Base-by-base conservation (phyloP, 148 eudicot genomes). In the Linanthus parryae region DNA sequence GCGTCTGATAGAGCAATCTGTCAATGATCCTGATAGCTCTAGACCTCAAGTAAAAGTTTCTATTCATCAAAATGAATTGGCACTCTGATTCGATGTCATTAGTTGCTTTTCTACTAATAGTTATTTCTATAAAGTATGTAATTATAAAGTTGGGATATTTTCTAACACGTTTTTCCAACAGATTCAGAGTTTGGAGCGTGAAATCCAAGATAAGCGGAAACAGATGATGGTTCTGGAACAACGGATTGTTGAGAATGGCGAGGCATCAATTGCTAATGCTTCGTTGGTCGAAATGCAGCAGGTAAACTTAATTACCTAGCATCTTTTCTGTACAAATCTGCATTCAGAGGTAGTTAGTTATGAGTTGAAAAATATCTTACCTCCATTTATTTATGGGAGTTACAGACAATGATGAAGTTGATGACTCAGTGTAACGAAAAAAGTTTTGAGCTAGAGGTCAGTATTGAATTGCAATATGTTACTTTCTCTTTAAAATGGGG, bases 371-470 rank as follows among this genome's bases (percentile, higher is more conserved):
- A n/a, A n/a, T n/a, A n/a, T n/a, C n/a, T n/a, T n/a, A n/a, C n/a
- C n/a, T n/a, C n/a, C n/a, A n/a, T n/a, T n/a, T n/a, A n/a, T n/a
- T n/a, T n/a, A n/a, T n/a, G n/a, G 45, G 55, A 21, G 11, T 54
- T 29, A 68, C 82, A 92, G 99, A 79, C 82, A 14, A 70, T 84
- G 68, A 68, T 59, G 73, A 79, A 78, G 66, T 73, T 92, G 67
- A 88, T 64, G 84, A 67, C 91, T 7, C 94, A 88, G 57, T 92
- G 96, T 58, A 82, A 77, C 59, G 91, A 92, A 66, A 88, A 71
- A 71, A 82, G 70, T 36, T 92, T 92, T 73, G 96, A 92, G 74
- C 76, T 92, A 15, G 99, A 92, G 96, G 99, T 92, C 22, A 29
- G 73, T 59, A 23, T 27, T 54, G 27, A 35, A 40, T 17, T 45